phyloP scores from a whole-genome alignment of 1,139 yeast species.

The Arxiozyma slooffiae region DNA sequence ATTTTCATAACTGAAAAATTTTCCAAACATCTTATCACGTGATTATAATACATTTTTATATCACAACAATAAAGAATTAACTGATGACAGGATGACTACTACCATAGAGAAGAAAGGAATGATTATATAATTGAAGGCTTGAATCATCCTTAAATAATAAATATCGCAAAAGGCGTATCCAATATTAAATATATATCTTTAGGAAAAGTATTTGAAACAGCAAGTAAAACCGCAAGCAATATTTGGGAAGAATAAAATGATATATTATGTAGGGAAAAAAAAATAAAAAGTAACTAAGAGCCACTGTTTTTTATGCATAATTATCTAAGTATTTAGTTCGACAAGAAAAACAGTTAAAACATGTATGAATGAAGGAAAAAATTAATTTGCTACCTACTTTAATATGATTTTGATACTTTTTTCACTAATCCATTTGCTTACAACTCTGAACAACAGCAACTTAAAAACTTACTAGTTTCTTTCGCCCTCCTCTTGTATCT shows the following conservation, averaged over 20 bases:
- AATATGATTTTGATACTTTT: no score
- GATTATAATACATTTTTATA: no score
- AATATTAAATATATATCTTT: slow-evolving; percentile 44
- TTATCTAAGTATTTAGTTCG: background rate
- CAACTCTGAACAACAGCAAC: no score
- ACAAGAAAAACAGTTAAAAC: background rate
- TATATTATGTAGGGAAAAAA: background rate
- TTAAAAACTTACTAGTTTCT: no score
- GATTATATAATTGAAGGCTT: slow-evolving; percentile 61
- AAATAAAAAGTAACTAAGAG: background rate
- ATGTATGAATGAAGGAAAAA: background rate
- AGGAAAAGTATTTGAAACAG: slow-evolving; percentile 45
- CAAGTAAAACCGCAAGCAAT: slow-evolving; percentile 54
- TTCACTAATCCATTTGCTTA: no score
- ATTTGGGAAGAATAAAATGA: slow-evolving; percentile 35
- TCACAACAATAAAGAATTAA: no score
- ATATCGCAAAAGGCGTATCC: slow-evolving; percentile 71
- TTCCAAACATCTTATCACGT: no score
- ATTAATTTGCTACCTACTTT: no score
- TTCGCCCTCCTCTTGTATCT: slow-evolving; percentile 21
- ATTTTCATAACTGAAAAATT: no score
- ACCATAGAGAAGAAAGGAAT: slow-evolving; percentile 16
- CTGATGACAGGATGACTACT: no score
- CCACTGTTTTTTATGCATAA: background rate
- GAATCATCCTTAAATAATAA: slow-evolving; percentile 81